A percentile compares a stretch with the other conserved stretches of the same genome.
Evolutionary conservation across 345 rosid species (phyloP).

Genomic region (Streptanthus diversifolius): DNA sequence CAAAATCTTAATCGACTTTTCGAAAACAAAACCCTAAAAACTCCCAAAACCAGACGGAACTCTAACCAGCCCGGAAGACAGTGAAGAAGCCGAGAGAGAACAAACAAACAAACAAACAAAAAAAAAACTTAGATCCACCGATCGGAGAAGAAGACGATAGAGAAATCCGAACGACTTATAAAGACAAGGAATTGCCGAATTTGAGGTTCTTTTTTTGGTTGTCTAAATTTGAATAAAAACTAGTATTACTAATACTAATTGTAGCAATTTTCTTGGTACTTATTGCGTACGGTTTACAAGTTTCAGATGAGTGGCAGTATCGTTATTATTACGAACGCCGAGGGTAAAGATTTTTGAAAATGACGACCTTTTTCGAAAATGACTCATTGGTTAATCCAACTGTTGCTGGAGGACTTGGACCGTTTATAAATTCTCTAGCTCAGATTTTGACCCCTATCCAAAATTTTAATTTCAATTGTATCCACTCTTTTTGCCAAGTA

Average conservation of each 20-base stretch:
- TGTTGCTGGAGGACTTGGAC: constrained; percentile 21
- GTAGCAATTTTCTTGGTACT: constrained; percentile 10
- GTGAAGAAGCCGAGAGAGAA: neutral
- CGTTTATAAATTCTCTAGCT: constrained; percentile 10
- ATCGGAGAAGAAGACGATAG: constrained; percentile 26
- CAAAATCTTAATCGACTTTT: constrained; percentile 6
- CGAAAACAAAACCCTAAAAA: neutral
- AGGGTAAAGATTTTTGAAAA: neutral
- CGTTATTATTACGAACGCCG: neutral
- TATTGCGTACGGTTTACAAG: constrained; percentile 27
- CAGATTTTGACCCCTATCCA: constrained; percentile 11
- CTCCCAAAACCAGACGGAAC: neutral
- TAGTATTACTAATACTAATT: neutral
- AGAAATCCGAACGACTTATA: neutral
- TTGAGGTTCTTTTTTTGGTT: neutral
- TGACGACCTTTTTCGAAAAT: constrained; percentile 11
- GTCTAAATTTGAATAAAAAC: constrained; percentile 3
- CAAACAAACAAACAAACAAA: neutral
- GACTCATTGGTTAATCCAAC: constrained; percentile 8
- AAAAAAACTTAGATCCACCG: constrained; percentile 27
- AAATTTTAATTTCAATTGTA: neutral
- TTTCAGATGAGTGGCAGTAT: constrained; percentile 17
- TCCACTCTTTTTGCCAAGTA: neutral
- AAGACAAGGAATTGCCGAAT: neutral
- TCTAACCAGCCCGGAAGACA: neutral